Conservation (phyloP, 805 yeast species). For the Hanseniaspora vineae region DNA sequence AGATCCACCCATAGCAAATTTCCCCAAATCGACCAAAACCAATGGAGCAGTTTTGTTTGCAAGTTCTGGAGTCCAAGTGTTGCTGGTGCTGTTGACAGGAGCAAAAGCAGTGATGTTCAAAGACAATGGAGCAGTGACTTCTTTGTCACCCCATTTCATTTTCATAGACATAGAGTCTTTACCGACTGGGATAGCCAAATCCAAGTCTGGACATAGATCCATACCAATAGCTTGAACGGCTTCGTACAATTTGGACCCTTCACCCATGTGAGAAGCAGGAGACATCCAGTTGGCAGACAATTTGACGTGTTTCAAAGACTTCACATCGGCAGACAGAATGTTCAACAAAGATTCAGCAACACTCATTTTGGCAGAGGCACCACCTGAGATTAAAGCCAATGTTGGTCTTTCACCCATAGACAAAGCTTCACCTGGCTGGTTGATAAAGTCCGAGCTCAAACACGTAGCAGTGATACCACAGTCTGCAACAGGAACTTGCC, state of each 20-base stretch:
- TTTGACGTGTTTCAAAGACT: slow-evolving; percentile 59
- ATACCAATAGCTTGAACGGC: slow-evolving; percentile 95
- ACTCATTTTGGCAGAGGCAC: slow-evolving; percentile 88
- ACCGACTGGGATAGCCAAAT: slow-evolving; percentile 91
- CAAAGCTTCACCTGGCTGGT: slow-evolving; percentile 87
- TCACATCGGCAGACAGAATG: slow-evolving; percentile 78
- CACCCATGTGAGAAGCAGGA: slow-evolving; percentile 89
- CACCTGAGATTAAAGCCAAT: slow-evolving; percentile 73
- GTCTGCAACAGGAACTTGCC: slow-evolving; percentile 99
- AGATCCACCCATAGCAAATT: slow-evolving; percentile 74
- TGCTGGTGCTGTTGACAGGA: slow-evolving; percentile 70
- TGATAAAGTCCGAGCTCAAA: slow-evolving; percentile 35
- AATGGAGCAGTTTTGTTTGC: slow-evolving; percentile 38
- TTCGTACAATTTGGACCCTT: slow-evolving; percentile 87
- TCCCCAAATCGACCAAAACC: slow-evolving; percentile 63
- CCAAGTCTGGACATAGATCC: slow-evolving; percentile 88
- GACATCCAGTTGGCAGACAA: slow-evolving; percentile 99
- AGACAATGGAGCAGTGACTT: slow-evolving; percentile 92
- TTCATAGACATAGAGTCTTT: slow-evolving; percentile 99
- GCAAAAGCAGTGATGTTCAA: slow-evolving; percentile 85
- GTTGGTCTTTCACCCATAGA: slow-evolving; percentile 96
- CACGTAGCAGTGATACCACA: slow-evolving; percentile 94
- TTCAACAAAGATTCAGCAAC: slow-evolving; percentile 91
- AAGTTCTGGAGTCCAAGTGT: slow-evolving; percentile 91
- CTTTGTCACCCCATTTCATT: slow-evolving; percentile 91